phyloP scores from a whole-genome alignment of 371 early-diverging fungal genomes.

The Mucor racemosus region DNA sequence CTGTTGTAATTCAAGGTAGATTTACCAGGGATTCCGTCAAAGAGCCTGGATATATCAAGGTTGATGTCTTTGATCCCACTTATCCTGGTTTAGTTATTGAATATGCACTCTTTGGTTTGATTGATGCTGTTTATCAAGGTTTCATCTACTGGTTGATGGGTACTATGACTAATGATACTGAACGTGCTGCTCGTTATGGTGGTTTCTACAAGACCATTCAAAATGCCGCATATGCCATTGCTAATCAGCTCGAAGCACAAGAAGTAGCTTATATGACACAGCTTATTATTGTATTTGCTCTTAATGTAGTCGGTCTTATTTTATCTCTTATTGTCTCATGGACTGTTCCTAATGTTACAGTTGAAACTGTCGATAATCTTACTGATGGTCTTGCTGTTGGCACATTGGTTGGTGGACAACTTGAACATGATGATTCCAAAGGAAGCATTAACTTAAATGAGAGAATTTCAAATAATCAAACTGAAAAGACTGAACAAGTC shows the following conservation, averaged over 20 bases:
- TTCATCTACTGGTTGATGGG: conserved; percentile 78
- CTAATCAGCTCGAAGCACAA: conserved; percentile 42
- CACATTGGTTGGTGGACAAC: conserved; percentile 38
- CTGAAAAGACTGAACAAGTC: neutral
- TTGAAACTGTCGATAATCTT: conserved; percentile 41
- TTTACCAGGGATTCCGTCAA: conserved; percentile 38
- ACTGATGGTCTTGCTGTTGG: conserved; percentile 18
- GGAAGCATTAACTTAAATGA: too few relatives aligned
- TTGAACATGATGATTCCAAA: conserved; percentile 17
- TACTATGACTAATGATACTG: conserved; percentile 71
- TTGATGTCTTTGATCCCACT: conserved; percentile 39
- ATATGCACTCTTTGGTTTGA: conserved; percentile 67
- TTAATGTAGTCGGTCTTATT: conserved; percentile 36
- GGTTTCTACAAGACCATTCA: conserved; percentile 89
- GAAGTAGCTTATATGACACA: conserved; percentile 33
- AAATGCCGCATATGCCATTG: conserved; percentile 70
- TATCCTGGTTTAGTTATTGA: conserved; percentile 57
- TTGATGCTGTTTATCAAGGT: conserved; percentile 77
- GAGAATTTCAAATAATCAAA: too few relatives aligned
- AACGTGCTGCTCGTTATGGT: conserved; percentile 71
- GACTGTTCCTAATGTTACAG: conserved; percentile 44
- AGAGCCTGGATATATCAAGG: conserved; percentile 25
- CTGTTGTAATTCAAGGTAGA: conserved; percentile 56
- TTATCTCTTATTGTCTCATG: conserved; percentile 36
- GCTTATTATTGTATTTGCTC: conserved; percentile 31